These are phyloP conservation scores for Turnera subulata DNA, from an alignment of 345 rosid species.

Conservation along the genomic window DNA sequence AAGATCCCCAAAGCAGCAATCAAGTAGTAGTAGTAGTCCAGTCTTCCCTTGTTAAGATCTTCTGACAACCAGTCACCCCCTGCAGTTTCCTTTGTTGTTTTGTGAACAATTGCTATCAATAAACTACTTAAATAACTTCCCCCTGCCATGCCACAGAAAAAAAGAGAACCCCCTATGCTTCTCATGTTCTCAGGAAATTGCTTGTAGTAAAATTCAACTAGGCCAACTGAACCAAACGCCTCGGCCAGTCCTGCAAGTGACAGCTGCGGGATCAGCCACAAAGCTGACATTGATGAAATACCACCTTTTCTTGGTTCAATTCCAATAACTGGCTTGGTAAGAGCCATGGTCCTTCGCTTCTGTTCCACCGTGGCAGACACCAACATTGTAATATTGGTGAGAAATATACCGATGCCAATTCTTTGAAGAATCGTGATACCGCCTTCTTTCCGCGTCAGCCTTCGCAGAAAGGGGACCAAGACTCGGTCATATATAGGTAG, in stretches of 20 bases:
- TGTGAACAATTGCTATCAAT: neutral
- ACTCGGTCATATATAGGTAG: conserved; percentile 39
- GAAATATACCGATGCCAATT: conserved; percentile 30
- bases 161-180: conserved; percentile 13
- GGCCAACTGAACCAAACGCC: conserved; percentile 15
- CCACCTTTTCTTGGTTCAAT: conserved; percentile 21
- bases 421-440: conserved; percentile 43
- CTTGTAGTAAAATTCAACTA: conserved; percentile 15
- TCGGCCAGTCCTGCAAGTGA: conserved; percentile 28
- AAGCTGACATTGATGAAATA: conserved; percentile 33
- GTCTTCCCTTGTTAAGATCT: conserved; percentile 11
- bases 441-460: conserved; percentile 28
- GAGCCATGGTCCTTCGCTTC: conserved; percentile 22
- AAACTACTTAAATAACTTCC: conserved; percentile 5
- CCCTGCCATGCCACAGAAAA: neutral
- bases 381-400: conserved; percentile 29
- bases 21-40: conserved; percentile 6
- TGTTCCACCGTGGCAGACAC: conserved; percentile 30
- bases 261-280: conserved; percentile 45
- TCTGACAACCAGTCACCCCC: conserved; percentile 8
- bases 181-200: conserved; percentile 17
- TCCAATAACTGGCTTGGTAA: conserved; percentile 21
- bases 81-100: neutral
- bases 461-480: conserved; percentile 30
- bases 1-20: neutral